A percentile compares a stretch with the other conserved stretches of the same genome.
Evolutionary conservation across 2,329 filamentous ascomycete species (phyloP).

Genomic region (Sporothrix inflata): DNA sequence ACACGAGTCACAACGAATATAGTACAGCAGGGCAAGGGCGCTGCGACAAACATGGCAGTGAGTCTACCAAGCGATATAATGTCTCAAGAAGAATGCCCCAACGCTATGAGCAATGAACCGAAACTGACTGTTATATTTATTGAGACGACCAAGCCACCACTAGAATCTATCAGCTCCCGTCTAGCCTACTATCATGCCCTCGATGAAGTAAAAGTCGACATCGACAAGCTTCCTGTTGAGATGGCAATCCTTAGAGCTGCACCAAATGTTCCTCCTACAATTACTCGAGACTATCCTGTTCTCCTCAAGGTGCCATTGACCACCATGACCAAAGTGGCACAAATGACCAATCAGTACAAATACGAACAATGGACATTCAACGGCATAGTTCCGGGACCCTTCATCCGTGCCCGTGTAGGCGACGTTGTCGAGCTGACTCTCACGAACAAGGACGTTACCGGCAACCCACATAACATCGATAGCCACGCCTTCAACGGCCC

Average conservation of each 20-base stretch:
- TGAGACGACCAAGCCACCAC: background rate
- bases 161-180: background rate
- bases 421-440: constrained; percentile 1
- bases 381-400: background rate
- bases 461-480: constrained; percentile 1
- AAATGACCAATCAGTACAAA: constrained; percentile 5
- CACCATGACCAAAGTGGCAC: constrained; percentile 3
- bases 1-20: background rate
- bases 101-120: background rate
- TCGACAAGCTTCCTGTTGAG: background rate
- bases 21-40: constrained; percentile 3
- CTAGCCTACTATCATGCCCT: background rate
- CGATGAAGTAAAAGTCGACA: constrained; percentile 1
- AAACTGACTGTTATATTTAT: background rate
- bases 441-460: constrained; percentile 1
- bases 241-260: background rate
- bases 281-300: background rate
- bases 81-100: background rate
- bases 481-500: constrained; percentile 2
- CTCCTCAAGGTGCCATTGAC: background rate
- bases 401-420: constrained; percentile 2
- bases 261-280: background rate
- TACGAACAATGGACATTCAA: constrained; percentile 5
- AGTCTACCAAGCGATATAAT: background rate
- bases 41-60: background rate